Evolutionary conservation across 768 basidiomycete species (phyloP).

Genomic region (Boletellus emodensis): DNA sequence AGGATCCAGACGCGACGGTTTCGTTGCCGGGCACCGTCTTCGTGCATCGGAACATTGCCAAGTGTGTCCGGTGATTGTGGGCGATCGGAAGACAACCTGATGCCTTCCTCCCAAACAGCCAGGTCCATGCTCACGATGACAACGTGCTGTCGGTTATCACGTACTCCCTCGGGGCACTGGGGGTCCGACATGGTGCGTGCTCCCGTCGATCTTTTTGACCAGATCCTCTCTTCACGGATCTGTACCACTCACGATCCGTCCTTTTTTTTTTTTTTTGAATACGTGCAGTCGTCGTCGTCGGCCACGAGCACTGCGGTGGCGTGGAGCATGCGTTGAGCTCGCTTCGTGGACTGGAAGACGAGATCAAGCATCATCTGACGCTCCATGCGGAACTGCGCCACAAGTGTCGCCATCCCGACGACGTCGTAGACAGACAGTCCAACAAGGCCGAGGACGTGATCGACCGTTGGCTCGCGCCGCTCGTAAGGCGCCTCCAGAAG

Average conservation of each 20-base stretch:
- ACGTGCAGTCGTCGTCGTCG: conserved; percentile 66
- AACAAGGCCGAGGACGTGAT: conserved; percentile 44
- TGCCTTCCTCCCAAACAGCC: not conserved
- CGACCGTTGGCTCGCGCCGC: conserved; percentile 67
- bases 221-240: not conserved
- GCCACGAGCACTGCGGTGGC: conserved; percentile 82
- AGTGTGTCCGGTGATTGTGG: not conserved
- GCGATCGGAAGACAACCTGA: not conserved
- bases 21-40: not conserved
- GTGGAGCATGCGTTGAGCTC: conserved; percentile 39
- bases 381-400: not conserved
- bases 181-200: conserved; percentile 57
- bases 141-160: not conserved
- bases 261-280: conserved; percentile 2
- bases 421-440: conserved; percentile 10
- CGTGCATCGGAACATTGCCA: not conserved
- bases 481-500: conserved; percentile 48
- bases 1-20: not conserved
- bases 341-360: not conserved
- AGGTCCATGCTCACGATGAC: not conserved
- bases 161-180: not conserved
- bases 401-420: conserved; percentile 14
- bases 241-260: not conserved
- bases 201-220: conserved; percentile 9
- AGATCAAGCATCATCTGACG: conserved; percentile 5